Percentiles rank a stretch among this genome's conserved stretches.
These are phyloP conservation scores for Eimeria sp. DNA, from an alignment of 169 alveolate species.

Conservation along the genomic window DNA sequence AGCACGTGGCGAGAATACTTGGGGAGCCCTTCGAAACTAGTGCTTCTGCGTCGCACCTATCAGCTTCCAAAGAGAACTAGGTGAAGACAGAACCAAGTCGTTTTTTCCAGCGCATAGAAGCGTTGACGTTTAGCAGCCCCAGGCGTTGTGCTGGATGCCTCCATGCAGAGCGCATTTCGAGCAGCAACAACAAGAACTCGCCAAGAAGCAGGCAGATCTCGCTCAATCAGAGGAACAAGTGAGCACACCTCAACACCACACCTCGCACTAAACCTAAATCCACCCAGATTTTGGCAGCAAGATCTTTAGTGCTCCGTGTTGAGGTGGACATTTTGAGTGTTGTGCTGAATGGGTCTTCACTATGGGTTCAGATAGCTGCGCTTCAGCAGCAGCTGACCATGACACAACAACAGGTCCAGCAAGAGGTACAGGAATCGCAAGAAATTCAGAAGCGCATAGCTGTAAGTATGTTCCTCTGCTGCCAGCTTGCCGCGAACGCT, in stretches of 20 bases:
- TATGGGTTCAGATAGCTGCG: constrained; percentile 40
- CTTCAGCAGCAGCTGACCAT: constrained; percentile 57
- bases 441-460: constrained; percentile 67
- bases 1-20: background rate
- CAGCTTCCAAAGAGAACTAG: background rate
- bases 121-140: background rate
- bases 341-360: background rate
- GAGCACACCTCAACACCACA: background rate
- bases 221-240: constrained; percentile 73
- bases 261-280: background rate
- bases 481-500: background rate
- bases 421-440: constrained; percentile 54
- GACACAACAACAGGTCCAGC: constrained; percentile 69
- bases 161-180: constrained; percentile 42
- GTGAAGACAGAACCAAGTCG: background rate
- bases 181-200: constrained; percentile 52
- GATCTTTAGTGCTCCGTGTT: background rate
- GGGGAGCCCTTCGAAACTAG: background rate
- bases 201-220: constrained; percentile 52
- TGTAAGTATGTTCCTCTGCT: background rate
- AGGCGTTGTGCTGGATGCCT: background rate
- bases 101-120: background rate
- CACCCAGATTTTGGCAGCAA: background rate
- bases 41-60: background rate
- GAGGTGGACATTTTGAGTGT: background rate